Evolutionary conservation across 1,284 basidiomycete species (phyloP), one percentile per base, ranked within the genome.

Genomic region (Apiotrichum laibachii): DNA sequence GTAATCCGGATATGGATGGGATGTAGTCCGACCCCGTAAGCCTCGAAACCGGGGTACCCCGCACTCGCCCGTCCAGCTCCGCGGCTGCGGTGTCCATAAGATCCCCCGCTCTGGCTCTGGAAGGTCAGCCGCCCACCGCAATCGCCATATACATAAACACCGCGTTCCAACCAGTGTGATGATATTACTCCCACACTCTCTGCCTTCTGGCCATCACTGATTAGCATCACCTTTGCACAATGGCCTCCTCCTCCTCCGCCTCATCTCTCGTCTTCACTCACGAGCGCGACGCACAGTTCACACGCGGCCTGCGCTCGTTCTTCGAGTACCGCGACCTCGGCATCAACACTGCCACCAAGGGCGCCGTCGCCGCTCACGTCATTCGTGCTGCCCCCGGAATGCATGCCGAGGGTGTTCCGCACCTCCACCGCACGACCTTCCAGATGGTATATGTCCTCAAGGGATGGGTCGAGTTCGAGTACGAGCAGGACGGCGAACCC

Each of bases 261-360:
- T 33, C 45, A 1, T 46, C 45, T 5, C 57, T 57, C 26, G 42
- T 43, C 2, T 48, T 22, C 46, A 53, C 50, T 1, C 52, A 58
- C 48, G 47, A 34, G 18, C 11, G 21, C 22, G 57, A 58, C 57
- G 51, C 57, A 12, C 13, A 22, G 5, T 58, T 54, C 35, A 50
- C 39, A 8, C 52, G 48, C 35, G 57, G 57, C 42, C 57, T 59
- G 8, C 52, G 57, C 22, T 59, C 57, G 7, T 59, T 59, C 52
- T 59, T 59, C 52, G 52, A 53, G 48, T 59, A 59, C 48, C 57
- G 57, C 43, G 57, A 59, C 43, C 48, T 59, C 8, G 57, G 57
- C 15, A 45, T 59, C 33, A 39, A 50, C n/a, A 40, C 19, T 0
- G 57, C 57, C n/a, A 54, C 57, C 9, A 31, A 46, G 12, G 57